A percentile compares a stretch with the other conserved stretches of the same genome.
These are phyloP conservation scores for Gastrodia elata DNA, from an alignment of 106 monocot genomes.

Conservation along the genomic window DNA sequence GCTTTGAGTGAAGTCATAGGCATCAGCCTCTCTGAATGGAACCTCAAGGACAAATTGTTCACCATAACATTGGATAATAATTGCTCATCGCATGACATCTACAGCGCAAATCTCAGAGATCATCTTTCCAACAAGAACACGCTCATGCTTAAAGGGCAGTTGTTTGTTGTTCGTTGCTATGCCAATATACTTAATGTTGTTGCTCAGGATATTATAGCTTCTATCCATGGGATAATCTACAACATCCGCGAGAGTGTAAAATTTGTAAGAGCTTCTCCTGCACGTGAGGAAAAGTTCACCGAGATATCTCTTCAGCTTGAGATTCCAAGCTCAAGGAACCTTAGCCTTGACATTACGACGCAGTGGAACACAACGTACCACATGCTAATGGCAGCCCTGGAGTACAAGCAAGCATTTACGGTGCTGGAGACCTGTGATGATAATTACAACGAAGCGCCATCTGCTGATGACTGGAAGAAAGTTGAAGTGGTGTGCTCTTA, in stretches of 20 bases:
- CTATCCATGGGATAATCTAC: conserved; percentile 84
- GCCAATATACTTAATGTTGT: conserved; percentile 66
- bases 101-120: conserved; percentile 79
- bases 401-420: conserved; percentile 68
- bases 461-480: conserved; percentile 79
- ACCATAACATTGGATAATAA: conserved; percentile 83
- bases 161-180: conserved; percentile 80
- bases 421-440: conserved; percentile 70
- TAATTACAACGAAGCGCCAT: conserved; percentile 83
- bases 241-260: conserved; percentile 90
- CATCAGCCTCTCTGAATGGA: conserved; percentile 69
- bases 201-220: conserved; percentile 80
- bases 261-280: conserved; percentile 71
- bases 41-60: conserved; percentile 65
- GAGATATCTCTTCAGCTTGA: conserved; percentile 67
- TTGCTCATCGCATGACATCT: conserved; percentile 83
- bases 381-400: conserved; percentile 74
- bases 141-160: conserved; percentile 69
- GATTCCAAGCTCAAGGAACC: conserved; percentile 37
- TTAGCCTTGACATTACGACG: conserved; percentile 57
- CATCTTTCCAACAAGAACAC: conserved; percentile 66
- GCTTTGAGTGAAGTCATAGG: conserved; percentile 78
- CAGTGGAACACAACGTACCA: conserved; percentile 91
- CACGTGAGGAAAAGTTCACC: conserved; percentile 65
- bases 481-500: conserved; percentile 70